Percentiles rank a stretch among this genome's conserved stretches.
phyloP scores from a whole-genome alignment of 495 filamentous ascomycete genomes.

The Hyaloscypha variabilis region DNA sequence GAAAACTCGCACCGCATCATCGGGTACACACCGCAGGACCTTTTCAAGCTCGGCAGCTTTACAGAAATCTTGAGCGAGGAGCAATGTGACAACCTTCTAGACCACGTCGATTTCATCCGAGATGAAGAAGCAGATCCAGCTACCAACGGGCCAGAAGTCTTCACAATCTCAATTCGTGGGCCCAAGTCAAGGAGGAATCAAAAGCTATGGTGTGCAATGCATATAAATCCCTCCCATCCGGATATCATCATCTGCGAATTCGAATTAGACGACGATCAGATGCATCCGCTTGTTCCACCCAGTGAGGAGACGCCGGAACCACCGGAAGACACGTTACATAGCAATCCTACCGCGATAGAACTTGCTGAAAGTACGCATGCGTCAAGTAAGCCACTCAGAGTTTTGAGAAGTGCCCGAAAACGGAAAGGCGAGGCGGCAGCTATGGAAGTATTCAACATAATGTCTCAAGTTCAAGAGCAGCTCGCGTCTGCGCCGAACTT shows the following conservation, averaged over 20 bases:
- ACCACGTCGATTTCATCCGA: conserved; percentile 85
- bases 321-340: conserved; percentile 74
- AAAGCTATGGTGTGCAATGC: conserved; percentile 90
- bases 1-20: conserved; percentile 82
- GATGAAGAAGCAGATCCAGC: conserved; percentile 74
- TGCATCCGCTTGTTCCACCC: conserved; percentile 66
- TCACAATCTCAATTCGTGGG: conserved; percentile 68
- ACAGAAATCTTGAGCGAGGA: conserved; percentile 81
- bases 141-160: conserved; percentile 83
- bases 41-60: conserved; percentile 78
- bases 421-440: conserved; percentile 81
- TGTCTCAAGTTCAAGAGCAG: conserved; percentile 84
- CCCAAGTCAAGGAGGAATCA: conserved; percentile 50
- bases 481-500: conserved; percentile 69
- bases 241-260: conserved; percentile 89
- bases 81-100: conserved; percentile 77
- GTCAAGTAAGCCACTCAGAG: conserved; percentile 74
- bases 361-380: conserved; percentile 72
- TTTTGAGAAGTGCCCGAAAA: conserved; percentile 77
- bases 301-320: conserved; percentile 56
- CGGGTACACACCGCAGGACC: conserved; percentile 75
- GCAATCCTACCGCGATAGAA: conserved; percentile 72
- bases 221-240: conserved; percentile 64
- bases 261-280: conserved; percentile 80
- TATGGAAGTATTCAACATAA: conserved; percentile 93